Evolutionary conservation across 257 asterid genomes (phyloP), one percentile per base, ranked within the genome.

Genomic region (Solanum commersonii): DNA sequence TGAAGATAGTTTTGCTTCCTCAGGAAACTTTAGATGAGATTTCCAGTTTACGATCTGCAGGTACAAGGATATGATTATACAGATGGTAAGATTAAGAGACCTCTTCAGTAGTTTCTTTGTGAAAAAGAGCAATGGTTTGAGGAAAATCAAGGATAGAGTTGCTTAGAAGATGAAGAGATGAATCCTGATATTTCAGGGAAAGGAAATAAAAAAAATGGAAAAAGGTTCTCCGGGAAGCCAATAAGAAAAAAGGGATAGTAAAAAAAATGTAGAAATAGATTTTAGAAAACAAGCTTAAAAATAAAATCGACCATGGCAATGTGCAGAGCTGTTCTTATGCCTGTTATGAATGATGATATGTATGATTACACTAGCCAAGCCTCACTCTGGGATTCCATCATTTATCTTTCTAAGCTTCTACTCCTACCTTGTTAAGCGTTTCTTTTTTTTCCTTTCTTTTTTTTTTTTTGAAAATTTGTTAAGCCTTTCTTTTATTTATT

Each of bases 21-120:
- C 98, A 5, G 99, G 99, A 86, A 96, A 96, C 90, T 93, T 96
- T 85, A 96, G 87, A 92, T 96, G 98, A 73, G 98, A 87, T 92
- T 89, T 96, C 99, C 99, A 96, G 94, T 96, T 96, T 91, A 96
- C 98, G 85, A 96, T 95, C 99, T 96, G 96, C 90, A 89, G 35
- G 81, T 52, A 31, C 73, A 81, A 70, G 63, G 76, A 74, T 72
- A 87, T 12, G 56, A 25, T 46, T 85, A 46, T 77, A 46, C 60
- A 71, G 44, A 46, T 77, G 27, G 31, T 63, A 25, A 81, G 59
- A 44, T 81, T 81, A 81, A 81, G 67, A 60, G 40, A 8, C 67
- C 38, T 46, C 85, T 81, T 18, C 14, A 44, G 83, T 12, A 81
- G 16, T 81, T 79, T 27, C 67, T 46, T 59, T 27, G 25, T 76